Evolutionary conservation across 805 yeast genomes (phyloP), one percentile per base, ranked within the genome.

Genomic region (Lipomyces lipofer): DNA sequence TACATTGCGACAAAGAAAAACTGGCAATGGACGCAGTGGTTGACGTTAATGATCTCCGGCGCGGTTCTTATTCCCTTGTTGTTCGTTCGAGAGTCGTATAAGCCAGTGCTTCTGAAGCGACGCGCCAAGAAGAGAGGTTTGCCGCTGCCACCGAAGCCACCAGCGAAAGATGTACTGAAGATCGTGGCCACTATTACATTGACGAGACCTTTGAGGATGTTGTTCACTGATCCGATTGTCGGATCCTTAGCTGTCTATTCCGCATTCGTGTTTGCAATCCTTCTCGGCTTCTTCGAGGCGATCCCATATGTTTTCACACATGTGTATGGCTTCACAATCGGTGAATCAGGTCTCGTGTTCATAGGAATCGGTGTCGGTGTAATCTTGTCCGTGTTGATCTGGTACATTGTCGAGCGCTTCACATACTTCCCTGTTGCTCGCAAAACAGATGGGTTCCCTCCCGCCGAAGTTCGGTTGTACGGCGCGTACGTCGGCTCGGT

Each of bases 1-100:
- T 83, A 75, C 62, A 71, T 82, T 19, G 81, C 77, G 4, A 73
- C 80, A 49, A 66, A 75, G 43, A 64, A 71, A 22, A 60, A 70
- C 39, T 84, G 88, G 88, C 71, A 80, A 59, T 84, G 88, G 88
- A 71, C 83, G 3, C 73, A 79, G 74, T 85, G 88, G 88, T 84
- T 85, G 25, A 79, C 83, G 56, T 72, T 86, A 52, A 82, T 86
- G 74, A 80, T 84, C 59, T 83, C 85, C 30, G 85, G 84, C 36
- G 65, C 73, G 17, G 68, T 79, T 27, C 67, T 80, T 54, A 74
- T 79, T 2, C 76, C 79, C 47, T 74, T 81, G 3, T 44, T 77
- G 2, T 21, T 77, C 0, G 70, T 78, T 58, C 85, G 85, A n/a
- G 88, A 83, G 66, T 83, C 95, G 22, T 87, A 84, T 67, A 84